Evolutionary conservation across 768 basidiomycete genomes (phyloP), one percentile per base, ranked within the genome.

Genomic region (Plicaturopsis crispa): DNA sequence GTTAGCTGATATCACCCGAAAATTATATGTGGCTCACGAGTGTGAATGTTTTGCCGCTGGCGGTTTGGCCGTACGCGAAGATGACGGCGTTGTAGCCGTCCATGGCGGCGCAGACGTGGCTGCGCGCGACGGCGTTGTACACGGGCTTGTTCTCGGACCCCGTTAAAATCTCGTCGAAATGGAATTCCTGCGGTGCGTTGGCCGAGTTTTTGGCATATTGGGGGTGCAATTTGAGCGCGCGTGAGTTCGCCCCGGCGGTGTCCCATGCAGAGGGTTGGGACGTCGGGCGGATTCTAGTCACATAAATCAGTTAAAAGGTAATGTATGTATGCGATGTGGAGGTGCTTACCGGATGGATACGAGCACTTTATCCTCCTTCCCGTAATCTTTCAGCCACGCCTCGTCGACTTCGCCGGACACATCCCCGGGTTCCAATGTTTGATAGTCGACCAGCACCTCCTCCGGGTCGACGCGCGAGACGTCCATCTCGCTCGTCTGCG

Each of bases 21-120:
- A 18, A 11, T 20, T 28, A 11, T 20, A 3, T n/a, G 12, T 37
- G 19, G 53, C 68, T 38, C 39, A 73, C 73, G 14, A 80, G 64
- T 2, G 80, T 83, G 48, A 78, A 79, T 0, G 83, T 84, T 61
- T 84, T 85, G 36, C 83, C 83, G 22, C 73, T 76, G 4, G 80
- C 82, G 0, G 96, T 98, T 56, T 98, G 94, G 6, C 86, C 85
- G 38, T 88, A 86, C 0, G 96, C 94, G 50, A 99, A 99, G 30
- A 97, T 76, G 46, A 98, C 88, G 6, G 92, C 78, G 57, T 98
- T 97, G 69, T 79, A 98, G 13, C 96, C 96, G 36, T 90, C 88
- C 91, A 98, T 96, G 7, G 93, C 90, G 3, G 92, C 88, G 40
- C 75, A 77, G 1, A 89, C 86, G 51, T 90, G 88, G 3, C 78